These are phyloP conservation scores for Quercus suber DNA, from an alignment of 306 rosid species.

Conservation along the genomic window DNA sequence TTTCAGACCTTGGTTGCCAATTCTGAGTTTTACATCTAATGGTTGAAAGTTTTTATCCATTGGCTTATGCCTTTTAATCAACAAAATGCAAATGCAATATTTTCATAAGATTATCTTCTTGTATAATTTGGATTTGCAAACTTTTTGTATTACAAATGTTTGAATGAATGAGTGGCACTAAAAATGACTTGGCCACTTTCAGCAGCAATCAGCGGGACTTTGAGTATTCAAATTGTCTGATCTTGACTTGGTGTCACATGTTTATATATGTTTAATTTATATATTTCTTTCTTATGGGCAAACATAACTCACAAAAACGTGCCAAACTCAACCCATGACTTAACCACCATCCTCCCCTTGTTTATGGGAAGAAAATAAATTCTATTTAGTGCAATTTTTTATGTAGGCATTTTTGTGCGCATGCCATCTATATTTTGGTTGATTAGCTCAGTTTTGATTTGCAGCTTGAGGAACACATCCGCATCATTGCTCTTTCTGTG, in stretches of 20 bases:
- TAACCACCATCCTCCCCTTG: background rate
- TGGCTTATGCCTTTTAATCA: no score
- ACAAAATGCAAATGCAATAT: no score
- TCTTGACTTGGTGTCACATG: background rate
- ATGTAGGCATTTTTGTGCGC: constrained; percentile 7
- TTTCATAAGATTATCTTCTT: no score
- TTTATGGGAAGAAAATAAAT: background rate
- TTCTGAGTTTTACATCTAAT: no score
- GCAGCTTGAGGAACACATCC: constrained; percentile 88
- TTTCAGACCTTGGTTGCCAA: no score
- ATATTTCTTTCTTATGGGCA: background rate
- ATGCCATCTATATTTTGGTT: constrained; percentile 14
- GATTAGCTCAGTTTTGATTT: constrained; percentile 27
- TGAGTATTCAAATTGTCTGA: background rate
- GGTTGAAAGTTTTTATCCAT: no score
- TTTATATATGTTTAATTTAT: background rate
- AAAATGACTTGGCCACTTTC: background rate
- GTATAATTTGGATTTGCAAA: no score
- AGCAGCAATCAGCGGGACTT: background rate
- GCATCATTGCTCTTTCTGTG: constrained; percentile 56
- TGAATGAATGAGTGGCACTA: background rate
- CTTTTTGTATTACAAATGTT: no score
- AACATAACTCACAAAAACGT: background rate
- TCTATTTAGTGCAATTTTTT: background rate
- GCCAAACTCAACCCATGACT: background rate